Percentiles rank a stretch among this genome's conserved stretches.
Evolutionary conservation across 331 rosid genomes (phyloP).

Genomic region (Telfairia occidentalis): DNA sequence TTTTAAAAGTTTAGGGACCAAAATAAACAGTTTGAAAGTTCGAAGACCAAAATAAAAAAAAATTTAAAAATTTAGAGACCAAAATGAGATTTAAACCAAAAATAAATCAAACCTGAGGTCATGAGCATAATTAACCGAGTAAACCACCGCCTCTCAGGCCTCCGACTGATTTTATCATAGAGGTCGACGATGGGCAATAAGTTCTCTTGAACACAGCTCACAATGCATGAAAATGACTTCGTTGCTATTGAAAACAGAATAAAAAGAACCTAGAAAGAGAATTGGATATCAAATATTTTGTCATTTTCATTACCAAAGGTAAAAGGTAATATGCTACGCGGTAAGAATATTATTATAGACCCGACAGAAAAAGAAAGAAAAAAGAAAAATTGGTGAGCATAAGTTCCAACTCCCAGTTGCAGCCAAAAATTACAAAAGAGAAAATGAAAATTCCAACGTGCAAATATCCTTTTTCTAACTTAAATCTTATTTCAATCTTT

Average conservation of each 20-base stretch:
- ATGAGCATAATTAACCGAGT: too few species aligned
- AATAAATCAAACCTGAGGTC: too few species aligned
- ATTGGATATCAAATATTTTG: background rate
- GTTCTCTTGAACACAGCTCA: background rate
- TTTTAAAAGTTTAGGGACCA: too few species aligned
- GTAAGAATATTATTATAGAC: background rate
- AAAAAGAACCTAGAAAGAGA: background rate
- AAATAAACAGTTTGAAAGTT: too few species aligned
- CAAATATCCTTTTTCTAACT: background rate
- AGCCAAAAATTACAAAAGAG: background rate
- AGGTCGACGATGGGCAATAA: too few species aligned
- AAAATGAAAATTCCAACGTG: background rate
- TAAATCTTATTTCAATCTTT: background rate
- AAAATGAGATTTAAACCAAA: too few species aligned
- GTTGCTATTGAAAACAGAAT: background rate
- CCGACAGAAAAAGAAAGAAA: background rate
- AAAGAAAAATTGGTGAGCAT: background rate
- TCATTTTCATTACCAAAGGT: background rate
- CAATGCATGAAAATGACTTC: too few species aligned
- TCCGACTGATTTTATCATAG: too few species aligned
- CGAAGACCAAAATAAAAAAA: too few species aligned
- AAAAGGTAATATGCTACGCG: background rate
- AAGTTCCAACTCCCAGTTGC: background rate
- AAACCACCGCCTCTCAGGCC: too few species aligned
- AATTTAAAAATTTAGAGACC: too few species aligned